These are phyloP conservation scores for Ceratobasidium theobromae DNA, from an alignment of 1,284 basidiomycete genomes.

Conservation along the genomic window DNA sequence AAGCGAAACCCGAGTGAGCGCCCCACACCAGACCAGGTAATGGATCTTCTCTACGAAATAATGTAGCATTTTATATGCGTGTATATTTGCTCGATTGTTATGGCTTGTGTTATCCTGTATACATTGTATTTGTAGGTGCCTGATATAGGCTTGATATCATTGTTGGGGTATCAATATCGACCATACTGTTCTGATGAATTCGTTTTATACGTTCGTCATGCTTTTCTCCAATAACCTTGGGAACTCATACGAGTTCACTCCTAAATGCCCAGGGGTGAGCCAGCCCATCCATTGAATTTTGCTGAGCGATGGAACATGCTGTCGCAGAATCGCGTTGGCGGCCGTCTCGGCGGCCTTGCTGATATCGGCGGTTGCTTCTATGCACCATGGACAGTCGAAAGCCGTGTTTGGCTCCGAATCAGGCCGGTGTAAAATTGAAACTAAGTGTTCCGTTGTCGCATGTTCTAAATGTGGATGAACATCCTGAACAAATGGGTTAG, in stretches of 20 bases:
- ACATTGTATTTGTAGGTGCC: too few relatives aligned
- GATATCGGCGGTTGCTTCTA: neutral
- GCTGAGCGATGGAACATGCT: constrained; percentile 1
- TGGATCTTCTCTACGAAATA: neutral
- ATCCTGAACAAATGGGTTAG: neutral
- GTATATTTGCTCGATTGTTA: too few relatives aligned
- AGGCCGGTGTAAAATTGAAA: constrained; percentile 14
- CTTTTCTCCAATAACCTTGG: too few relatives aligned
- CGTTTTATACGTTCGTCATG: too few relatives aligned
- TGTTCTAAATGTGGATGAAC: neutral
- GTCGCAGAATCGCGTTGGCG: neutral
- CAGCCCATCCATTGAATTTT: constrained; percentile 14
- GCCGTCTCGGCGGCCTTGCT: neutral
- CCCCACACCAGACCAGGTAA: neutral
- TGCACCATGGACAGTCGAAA: constrained; percentile 13
- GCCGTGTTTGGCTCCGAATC: neutral
- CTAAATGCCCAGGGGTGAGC: constrained; percentile 3
- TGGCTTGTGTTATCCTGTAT: too few relatives aligned
- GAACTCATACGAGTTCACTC: neutral
- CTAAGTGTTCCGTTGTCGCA: constrained; percentile 4
- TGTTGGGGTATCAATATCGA: too few relatives aligned
- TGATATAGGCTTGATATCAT: too few relatives aligned
- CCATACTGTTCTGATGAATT: too few relatives aligned
- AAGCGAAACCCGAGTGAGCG: neutral
- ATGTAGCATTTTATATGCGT: too few relatives aligned